A percentile compares a stretch with the other conserved stretches of the same genome.
phyloP scores from a whole-genome alignment of 768 basidiomycete species.

The Leccinum ochraceum region DNA sequence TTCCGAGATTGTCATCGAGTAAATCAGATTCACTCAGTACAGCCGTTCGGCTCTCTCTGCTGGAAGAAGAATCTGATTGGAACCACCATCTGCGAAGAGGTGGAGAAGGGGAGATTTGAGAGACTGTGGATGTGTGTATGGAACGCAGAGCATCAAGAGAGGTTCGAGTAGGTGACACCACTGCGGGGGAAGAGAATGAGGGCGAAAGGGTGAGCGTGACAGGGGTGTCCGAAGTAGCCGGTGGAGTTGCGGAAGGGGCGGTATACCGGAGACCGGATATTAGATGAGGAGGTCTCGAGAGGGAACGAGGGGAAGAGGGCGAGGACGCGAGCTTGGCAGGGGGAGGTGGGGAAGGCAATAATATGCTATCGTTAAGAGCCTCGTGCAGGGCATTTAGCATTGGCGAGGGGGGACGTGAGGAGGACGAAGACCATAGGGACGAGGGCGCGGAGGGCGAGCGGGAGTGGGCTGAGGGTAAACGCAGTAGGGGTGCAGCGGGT shows the following conservation, averaged over 20 bases:
- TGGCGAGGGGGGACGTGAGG: slow-evolving; percentile 38
- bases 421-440: slow-evolving; percentile 1
- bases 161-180: slow-evolving; percentile 37
- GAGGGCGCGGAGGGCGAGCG: neutral
- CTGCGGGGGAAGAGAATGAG: slow-evolving; percentile 20
- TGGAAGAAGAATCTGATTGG: slow-evolving; percentile 38
- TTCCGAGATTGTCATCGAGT: slow-evolving; percentile 39
- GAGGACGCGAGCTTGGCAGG: slow-evolving; percentile 43
- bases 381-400: slow-evolving; percentile 44
- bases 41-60: slow-evolving; percentile 44
- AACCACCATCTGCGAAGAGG: slow-evolving; percentile 50
- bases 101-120: slow-evolving; percentile 26
- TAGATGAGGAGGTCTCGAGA: slow-evolving; percentile 50
- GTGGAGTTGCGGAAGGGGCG: slow-evolving; percentile 62
- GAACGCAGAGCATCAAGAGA: slow-evolving; percentile 63
- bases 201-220: neutral
- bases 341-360: slow-evolving; percentile 42
- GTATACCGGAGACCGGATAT: slow-evolving; percentile 58
- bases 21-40: slow-evolving; percentile 54
- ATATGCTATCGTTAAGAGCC: slow-evolving; percentile 43
- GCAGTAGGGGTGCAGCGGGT: slow-evolving; percentile 19
- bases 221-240: slow-evolving; percentile 33
- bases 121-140: slow-evolving; percentile 32
- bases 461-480: slow-evolving; percentile 10
- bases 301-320: slow-evolving; percentile 33